These are phyloP conservation scores for Teratosphaeriaceae sp. DNA, from an alignment of 2,329 filamentous ascomycete genomes.

Conservation along the genomic window DNA sequence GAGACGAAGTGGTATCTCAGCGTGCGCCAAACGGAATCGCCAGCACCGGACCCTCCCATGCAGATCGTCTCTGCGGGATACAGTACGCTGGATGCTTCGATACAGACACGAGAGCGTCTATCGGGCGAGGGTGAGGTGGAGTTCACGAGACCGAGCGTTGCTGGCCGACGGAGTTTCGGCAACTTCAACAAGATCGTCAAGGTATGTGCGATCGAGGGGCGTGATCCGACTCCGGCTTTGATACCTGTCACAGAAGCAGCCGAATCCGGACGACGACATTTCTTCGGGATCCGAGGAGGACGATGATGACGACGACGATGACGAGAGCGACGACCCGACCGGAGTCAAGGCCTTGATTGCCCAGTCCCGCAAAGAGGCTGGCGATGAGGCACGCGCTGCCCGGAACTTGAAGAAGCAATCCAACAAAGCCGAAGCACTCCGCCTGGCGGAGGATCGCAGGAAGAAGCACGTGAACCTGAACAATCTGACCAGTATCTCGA, in stretches of 20 bases:
- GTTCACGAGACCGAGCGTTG: constrained; percentile 24
- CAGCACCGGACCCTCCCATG: constrained; percentile 34
- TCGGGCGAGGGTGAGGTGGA: constrained; percentile 27
- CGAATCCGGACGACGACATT: constrained; percentile 31
- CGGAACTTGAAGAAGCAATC: constrained; percentile 43
- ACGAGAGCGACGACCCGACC: constrained; percentile 37
- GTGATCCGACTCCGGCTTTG: no score
- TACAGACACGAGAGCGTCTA: constrained; percentile 8
- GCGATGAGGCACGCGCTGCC: constrained; percentile 36
- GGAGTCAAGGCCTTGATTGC: constrained; percentile 38
- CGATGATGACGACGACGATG: constrained; percentile 28
- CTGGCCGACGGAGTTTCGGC: constrained; percentile 45
- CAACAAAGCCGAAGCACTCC: constrained; percentile 42
- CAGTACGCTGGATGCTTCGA: constrained; percentile 41
- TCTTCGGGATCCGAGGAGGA: constrained; percentile 28
- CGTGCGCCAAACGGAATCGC: constrained; percentile 39
- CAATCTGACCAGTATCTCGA: constrained; percentile 48
- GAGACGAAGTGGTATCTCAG: constrained; percentile 73
- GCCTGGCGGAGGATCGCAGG: constrained; percentile 53
- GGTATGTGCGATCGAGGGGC: no score
- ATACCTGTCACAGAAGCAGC: constrained; percentile 31
- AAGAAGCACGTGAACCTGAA: constrained; percentile 64
- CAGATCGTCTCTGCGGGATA: constrained; percentile 57
- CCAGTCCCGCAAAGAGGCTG: constrained; percentile 39
- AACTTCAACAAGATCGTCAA: constrained; percentile 38